Evolutionary conservation across 768 basidiomycete species (phyloP), one percentile per base, ranked within the genome.

Genomic region (Cantharellus anzutake): DNA sequence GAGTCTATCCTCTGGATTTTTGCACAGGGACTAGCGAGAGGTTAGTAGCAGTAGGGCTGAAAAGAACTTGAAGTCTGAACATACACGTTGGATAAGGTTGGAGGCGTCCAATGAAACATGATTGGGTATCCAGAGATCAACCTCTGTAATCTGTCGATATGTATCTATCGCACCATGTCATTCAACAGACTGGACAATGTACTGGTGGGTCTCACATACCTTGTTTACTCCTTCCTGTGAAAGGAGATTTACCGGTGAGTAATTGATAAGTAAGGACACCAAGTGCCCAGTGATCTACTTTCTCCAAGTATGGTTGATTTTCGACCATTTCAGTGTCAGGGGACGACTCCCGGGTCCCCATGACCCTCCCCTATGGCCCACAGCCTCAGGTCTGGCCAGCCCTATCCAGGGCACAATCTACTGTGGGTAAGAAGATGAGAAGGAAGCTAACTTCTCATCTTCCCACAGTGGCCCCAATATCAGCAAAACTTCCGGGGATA

Each of bases 301-400:
- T 64, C 16, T 71, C 70, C 37, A 67, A 72, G 60, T 77, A 73
- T 16, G 70, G 69, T 56, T 70, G 68, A 1, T 71, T 70, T 57
- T 74, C 72, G 14, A 76, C 70, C 74, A 76, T 76, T 67, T 76
- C n/a, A n/a, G n/a, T n/a, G n/a, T n/a, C n/a, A n/a, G n/a, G n/a
- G n/a, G n/a, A n/a, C n/a, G n/a, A n/a, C n/a, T n/a, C n/a, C n/a
- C n/a, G n/a, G n/a, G n/a, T n/a, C n/a, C n/a, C n/a, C n/a, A n/a
- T n/a, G n/a, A n/a, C n/a, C n/a, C n/a, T n/a, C n/a, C n/a, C n/a
- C n/a, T n/a, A n/a, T n/a, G n/a, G n/a, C n/a, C n/a, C n/a, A n/a
- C n/a, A n/a, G n/a, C n/a, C n/a, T n/a, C n/a, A n/a, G n/a, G n/a
- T n/a, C n/a, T n/a, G n/a, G n/a, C n/a, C n/a, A n/a, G n/a, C n/a